These are phyloP conservation scores for Condylostoma magnum DNA, from an alignment of 169 alveolate species.

Conservation along the genomic window DNA sequence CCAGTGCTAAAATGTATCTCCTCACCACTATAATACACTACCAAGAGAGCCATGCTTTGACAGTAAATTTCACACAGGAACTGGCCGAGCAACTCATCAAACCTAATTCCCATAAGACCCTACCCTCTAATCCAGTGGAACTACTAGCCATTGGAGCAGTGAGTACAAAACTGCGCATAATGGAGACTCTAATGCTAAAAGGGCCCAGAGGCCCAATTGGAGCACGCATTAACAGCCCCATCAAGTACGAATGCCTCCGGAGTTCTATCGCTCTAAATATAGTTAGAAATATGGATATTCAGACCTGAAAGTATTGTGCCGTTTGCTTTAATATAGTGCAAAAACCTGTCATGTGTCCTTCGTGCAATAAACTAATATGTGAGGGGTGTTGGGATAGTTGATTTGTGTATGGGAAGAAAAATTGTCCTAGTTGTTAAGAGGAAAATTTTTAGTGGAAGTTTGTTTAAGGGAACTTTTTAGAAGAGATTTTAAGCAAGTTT, in stretches of 20 bases:
- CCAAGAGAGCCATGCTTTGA: background rate
- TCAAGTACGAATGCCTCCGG: conserved; percentile 27
- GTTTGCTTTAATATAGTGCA: too few species aligned
- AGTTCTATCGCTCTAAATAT: conserved; percentile 22
- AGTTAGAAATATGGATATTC: background rate
- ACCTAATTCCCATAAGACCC: background rate
- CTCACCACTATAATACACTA: background rate
- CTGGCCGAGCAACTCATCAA: background rate
- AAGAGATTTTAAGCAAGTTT: too few species aligned
- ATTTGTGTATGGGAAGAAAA: too few species aligned
- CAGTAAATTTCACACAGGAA: too few species aligned
- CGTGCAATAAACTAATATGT: too few species aligned
- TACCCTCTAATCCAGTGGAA: background rate
- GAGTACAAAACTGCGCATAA: background rate
- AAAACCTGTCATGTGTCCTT: too few species aligned
- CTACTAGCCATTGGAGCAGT: conserved; percentile 13
- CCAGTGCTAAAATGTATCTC: background rate
- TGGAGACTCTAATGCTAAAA: background rate
- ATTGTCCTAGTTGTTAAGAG: too few species aligned
- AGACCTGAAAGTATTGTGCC: too few species aligned
- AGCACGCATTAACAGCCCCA: conserved; percentile 12
- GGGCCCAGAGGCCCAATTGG: conserved; percentile 8
- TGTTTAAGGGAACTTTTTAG: too few species aligned
- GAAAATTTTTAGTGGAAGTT: too few species aligned
- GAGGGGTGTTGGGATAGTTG: too few species aligned